phyloP scores from a whole-genome alignment of 306 rosid genomes.

The Crataegus laevigata region DNA sequence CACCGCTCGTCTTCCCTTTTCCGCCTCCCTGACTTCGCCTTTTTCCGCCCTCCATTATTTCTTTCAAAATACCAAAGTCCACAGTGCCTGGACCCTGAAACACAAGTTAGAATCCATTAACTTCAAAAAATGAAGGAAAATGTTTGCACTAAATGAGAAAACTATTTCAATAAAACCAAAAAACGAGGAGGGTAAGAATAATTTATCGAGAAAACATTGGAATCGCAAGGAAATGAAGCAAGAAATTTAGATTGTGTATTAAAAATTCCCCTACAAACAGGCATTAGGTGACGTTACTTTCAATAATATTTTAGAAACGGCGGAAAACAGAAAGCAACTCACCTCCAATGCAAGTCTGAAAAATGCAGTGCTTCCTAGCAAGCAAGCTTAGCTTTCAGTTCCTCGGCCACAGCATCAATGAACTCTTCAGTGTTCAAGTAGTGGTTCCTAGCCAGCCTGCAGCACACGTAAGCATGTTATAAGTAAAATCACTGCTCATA shows the following conservation, averaged over 20 bases:
- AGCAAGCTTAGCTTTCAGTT: conserved; percentile 48
- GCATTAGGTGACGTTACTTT: neutral
- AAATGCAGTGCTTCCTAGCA: conserved; percentile 23
- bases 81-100: neutral
- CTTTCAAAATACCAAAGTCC: neutral
- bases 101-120: neutral
- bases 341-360: neutral
- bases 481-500: conserved; percentile 3
- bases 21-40: neutral
- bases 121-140: neutral
- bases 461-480: conserved; percentile 6
- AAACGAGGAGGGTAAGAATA: no score
- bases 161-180: neutral
- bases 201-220: neutral
- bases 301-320: neutral
- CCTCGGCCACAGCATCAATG: conserved; percentile 78
- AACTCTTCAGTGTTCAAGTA: conserved; percentile 88
- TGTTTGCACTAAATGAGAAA: neutral
- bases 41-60: neutral
- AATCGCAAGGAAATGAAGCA: neutral
- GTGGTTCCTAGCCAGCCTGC: conserved; percentile 66
- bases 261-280: neutral
- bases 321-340: neutral
- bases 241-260: neutral
- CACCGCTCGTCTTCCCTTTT: neutral